Evolutionary conservation across 108 stramenopile species (phyloP).

Genomic region (Asterionellopsis glacialis): DNA sequence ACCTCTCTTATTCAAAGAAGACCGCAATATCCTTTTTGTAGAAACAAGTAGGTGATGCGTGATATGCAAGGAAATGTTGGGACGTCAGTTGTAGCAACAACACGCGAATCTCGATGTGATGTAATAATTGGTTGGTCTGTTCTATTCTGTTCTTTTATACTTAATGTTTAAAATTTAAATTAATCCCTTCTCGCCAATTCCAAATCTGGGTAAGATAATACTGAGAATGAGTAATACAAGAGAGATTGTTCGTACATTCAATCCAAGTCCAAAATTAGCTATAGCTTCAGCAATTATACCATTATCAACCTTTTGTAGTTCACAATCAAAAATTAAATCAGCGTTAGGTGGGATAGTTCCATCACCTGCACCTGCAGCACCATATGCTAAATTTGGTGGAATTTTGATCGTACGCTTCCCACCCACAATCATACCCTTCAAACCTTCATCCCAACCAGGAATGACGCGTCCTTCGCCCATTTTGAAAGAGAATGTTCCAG

Average conservation of each 20-base stretch:
- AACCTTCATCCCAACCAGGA: slow-evolving; percentile 34
- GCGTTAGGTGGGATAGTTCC: slow-evolving; percentile 48
- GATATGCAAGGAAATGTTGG: no score
- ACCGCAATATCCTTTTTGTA: no score
- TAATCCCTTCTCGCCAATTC: no score
- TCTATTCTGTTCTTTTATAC: no score
- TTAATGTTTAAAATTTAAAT: no score
- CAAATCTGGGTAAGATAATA: no score
- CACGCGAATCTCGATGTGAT: no score
- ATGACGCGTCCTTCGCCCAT: slow-evolving; percentile 19
- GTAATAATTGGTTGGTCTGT: no score
- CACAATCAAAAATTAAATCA: slow-evolving; percentile 56
- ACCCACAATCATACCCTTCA: slow-evolving; percentile 24
- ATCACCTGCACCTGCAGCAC: slow-evolving; percentile 38
- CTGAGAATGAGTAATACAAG: no score
- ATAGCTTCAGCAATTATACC: background rate
- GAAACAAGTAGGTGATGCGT: no score
- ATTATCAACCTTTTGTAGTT: slow-evolving; percentile 21
- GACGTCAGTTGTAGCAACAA: no score
- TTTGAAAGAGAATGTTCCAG: slow-evolving; percentile 9
- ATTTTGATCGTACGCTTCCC: slow-evolving; percentile 27
- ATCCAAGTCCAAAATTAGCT: background rate
- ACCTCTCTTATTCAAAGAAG: no score
- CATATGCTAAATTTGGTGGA: slow-evolving; percentile 68
- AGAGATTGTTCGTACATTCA: background rate